phyloP scores from a whole-genome alignment of 2,329 filamentous ascomycete species.

The Nemania sp. region DNA sequence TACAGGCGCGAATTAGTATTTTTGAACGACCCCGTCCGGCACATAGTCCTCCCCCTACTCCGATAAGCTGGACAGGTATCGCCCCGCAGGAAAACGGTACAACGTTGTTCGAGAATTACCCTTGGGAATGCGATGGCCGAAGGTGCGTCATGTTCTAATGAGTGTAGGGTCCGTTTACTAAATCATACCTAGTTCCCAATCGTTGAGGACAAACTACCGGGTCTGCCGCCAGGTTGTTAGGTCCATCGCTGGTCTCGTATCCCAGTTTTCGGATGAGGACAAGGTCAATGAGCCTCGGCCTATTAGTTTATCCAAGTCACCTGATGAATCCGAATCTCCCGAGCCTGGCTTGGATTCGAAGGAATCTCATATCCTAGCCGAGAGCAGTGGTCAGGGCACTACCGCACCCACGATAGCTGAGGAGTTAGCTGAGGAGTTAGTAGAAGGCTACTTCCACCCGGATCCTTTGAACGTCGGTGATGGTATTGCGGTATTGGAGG shows the following conservation, averaged over 20 bases:
- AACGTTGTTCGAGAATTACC: slow-evolving; percentile 33
- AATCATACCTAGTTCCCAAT: slow-evolving; percentile 25
- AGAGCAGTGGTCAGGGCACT: slow-evolving; percentile 30
- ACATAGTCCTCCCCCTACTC: slow-evolving; percentile 45
- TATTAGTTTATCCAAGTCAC: slow-evolving; percentile 11
- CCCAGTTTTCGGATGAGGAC: slow-evolving; percentile 18
- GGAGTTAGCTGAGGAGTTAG: slow-evolving; percentile 51
- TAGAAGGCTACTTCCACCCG: slow-evolving; percentile 52
- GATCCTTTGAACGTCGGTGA: slow-evolving; percentile 61
- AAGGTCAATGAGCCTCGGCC: slow-evolving; percentile 14
- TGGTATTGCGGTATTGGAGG: slow-evolving; percentile 68
- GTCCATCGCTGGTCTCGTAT: slow-evolving; percentile 30
- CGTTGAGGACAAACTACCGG: slow-evolving; percentile 26
- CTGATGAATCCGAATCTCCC: slow-evolving; percentile 21
- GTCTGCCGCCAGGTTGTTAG: slow-evolving; percentile 18
- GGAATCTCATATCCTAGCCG: slow-evolving; percentile 34
- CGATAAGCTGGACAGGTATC: slow-evolving; percentile 29
- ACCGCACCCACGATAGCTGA: slow-evolving; percentile 49
- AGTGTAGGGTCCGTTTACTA: slow-evolving; percentile 5
- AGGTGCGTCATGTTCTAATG: slow-evolving; percentile 28
- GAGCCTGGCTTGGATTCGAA: slow-evolving; percentile 38
- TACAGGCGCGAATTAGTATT: slow-evolving; percentile 12
- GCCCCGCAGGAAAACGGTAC: slow-evolving; percentile 23
- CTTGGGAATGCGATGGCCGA: slow-evolving; percentile 35
- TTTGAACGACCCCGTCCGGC: slow-evolving; percentile 34